Evolutionary conservation across 257 asterid genomes (phyloP).

Genomic region (Perilla frutescens): DNA sequence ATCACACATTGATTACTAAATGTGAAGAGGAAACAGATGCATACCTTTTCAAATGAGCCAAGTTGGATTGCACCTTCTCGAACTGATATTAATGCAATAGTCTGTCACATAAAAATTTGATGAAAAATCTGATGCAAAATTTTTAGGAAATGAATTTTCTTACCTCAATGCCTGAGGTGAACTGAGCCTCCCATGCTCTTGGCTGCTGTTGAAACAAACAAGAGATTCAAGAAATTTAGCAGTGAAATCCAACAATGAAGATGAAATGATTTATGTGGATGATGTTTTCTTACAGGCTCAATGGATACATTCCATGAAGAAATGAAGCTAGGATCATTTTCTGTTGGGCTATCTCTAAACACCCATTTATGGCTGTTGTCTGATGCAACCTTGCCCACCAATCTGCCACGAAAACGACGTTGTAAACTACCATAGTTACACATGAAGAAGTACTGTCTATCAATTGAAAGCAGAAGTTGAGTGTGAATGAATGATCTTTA

Average conservation of each 20-base stretch:
- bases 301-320: constrained; percentile 74
- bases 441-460: background rate
- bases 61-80: constrained; percentile 83
- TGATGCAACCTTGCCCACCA: constrained; percentile 89
- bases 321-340: constrained; percentile 57
- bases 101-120: constrained; percentile 50
- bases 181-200: constrained; percentile 87
- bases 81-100: constrained; percentile 73
- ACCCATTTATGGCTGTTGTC: constrained; percentile 89
- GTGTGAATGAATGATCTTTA: constrained; percentile 24
- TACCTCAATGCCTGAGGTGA: constrained; percentile 88
- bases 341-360: constrained; percentile 60
- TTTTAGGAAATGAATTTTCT: background rate
- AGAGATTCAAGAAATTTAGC: constrained; percentile 17
- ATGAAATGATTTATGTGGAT: background rate
- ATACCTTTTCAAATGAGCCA: constrained; percentile 79
- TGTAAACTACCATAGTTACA: background rate
- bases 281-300: constrained; percentile 60
- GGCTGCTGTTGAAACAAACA: constrained; percentile 59
- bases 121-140: constrained; percentile 26
- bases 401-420: constrained; percentile 46
- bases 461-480: background rate
- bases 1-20: background rate
- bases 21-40: background rate
- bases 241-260: background rate